Evolutionary conservation across 257 asterid species (phyloP), one percentile per base, ranked within the genome.

Genomic region (Solanum pinnatisectum): DNA sequence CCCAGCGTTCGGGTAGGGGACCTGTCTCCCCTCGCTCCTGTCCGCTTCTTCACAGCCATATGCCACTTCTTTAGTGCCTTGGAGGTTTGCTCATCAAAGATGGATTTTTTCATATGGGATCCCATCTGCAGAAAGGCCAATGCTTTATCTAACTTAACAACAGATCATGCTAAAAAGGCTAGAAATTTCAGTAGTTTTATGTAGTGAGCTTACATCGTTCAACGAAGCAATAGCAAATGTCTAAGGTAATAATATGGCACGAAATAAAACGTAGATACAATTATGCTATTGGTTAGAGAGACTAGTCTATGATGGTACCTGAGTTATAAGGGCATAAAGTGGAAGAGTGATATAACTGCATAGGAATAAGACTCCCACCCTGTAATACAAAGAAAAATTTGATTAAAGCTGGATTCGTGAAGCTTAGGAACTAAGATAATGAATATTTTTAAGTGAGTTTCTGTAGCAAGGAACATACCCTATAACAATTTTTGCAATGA

Each of bases 341-440:
- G 98, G 99, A 85, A 95, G 98, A 4, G 98, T 96, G 84, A 92
- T 96, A 88, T 96, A 96, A 92, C 98, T 96, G 95, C 98, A 95
- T 49, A 96, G 72, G 91, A 91, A 91, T 78, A 95, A 90, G 70
- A 93, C 95, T 77, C 88, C 92, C 11, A 95, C 91, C 93, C 98
- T 95, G 94, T 25, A 88, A 92, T 22, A 89, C n/a, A 77, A 59
- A 0, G 74, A 60, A 35, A 16, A 18, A 46, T 9, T 30, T 16
- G 85, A 81, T 30, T 79, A 0, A 27, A 81, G 68, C 18, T 81
- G 85, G 68, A 81, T 3, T 18, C 6, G 37, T 81, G 30, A 81
- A 30, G 42, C 85, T 46, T 13, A 60, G 39, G 18, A 71, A 63
- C 42, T 27, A 49, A n/a, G 39, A 39, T 42, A 65, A 59, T 37